phyloP scores from a whole-genome alignment of 768 basidiomycete genomes.

The Brasilioporus rufonigricans region DNA sequence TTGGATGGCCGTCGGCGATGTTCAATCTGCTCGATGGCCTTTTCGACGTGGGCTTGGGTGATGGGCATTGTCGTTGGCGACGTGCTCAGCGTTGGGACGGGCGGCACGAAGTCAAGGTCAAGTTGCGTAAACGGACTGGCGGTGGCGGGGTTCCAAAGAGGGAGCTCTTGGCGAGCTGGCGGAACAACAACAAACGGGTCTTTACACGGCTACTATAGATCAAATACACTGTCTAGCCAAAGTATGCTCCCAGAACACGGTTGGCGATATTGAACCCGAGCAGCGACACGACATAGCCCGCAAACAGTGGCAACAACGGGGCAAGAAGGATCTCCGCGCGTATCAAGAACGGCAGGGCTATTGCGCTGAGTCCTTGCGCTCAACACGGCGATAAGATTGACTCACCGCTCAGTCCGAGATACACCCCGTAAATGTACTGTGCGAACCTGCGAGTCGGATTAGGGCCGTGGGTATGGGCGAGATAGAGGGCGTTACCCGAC shows the following conservation, averaged over 20 bases:
- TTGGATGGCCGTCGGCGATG: constrained; percentile 50
- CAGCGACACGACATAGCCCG: constrained; percentile 80
- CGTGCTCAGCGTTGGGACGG: constrained; percentile 5
- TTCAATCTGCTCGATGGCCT: constrained; percentile 37
- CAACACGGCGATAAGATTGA: constrained; percentile 4
- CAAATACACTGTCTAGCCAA: constrained; percentile 39
- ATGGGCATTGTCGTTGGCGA: constrained; percentile 29
- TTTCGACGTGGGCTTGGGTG: constrained; percentile 35
- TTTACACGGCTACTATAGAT: constrained; percentile 9
- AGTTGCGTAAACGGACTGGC: constrained; percentile 13
- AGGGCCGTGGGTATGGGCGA: constrained; percentile 3
- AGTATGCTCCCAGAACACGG: constrained; percentile 78
- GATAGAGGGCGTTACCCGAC: constrained; percentile 58
- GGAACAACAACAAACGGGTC: not conserved
- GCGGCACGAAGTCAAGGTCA: not conserved
- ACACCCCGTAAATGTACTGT: constrained; percentile 91
- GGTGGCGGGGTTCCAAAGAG: constrained; percentile 30
- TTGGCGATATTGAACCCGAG: constrained; percentile 90
- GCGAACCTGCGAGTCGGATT: constrained; percentile 53
- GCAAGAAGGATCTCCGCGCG: constrained; percentile 89
- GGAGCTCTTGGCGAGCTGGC: constrained; percentile 2
- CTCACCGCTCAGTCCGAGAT: constrained; percentile 80
- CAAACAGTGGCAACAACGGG: constrained; percentile 84
- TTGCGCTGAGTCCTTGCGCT: not conserved
- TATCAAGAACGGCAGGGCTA: constrained; percentile 92